Evolutionary conservation across 176 grass and related monocot genomes (phyloP).

Genomic region (Musa troglodytarum): DNA sequence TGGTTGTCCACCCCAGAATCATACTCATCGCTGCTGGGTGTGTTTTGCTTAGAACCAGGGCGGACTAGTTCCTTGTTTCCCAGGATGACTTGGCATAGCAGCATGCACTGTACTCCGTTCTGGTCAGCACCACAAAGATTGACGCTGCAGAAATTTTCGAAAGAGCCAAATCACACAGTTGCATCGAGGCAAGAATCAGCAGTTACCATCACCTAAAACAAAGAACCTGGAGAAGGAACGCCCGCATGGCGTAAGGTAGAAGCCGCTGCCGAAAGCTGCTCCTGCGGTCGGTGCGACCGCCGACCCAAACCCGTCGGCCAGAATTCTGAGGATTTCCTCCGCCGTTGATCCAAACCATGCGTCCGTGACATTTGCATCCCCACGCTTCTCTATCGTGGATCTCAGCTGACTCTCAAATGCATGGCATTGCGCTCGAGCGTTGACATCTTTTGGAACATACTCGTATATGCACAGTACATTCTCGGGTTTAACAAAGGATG

Average conservation of each 20-base stretch:
- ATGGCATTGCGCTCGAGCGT: slow-evolving; percentile 38
- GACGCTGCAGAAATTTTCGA: slow-evolving; percentile 36
- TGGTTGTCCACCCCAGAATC: slow-evolving; percentile 32
- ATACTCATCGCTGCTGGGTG: slow-evolving; percentile 42
- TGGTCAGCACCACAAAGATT: slow-evolving; percentile 87
- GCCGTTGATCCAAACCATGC: slow-evolving; percentile 77
- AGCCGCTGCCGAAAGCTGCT: too few species aligned
- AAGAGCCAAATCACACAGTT: slow-evolving; percentile 33
- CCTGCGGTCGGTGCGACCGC: slow-evolving; percentile 26
- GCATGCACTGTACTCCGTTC: slow-evolving; percentile 86
- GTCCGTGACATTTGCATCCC: slow-evolving; percentile 56
- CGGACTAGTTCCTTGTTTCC: slow-evolving; percentile 44
- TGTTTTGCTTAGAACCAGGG: slow-evolving; percentile 38
- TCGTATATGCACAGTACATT: slow-evolving; percentile 58
- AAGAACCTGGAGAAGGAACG: neutral
- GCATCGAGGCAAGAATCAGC: slow-evolving; percentile 52
- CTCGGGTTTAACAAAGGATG: slow-evolving; percentile 40
- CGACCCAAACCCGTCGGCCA: slow-evolving; percentile 63
- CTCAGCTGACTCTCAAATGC: slow-evolving; percentile 72
- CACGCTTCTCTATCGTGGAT: slow-evolving; percentile 32
- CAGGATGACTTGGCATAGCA: slow-evolving; percentile 64
- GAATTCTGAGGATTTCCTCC: slow-evolving; percentile 53
- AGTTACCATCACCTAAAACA: slow-evolving; percentile 33
- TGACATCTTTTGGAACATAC: slow-evolving; percentile 54
- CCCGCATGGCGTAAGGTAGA: too few species aligned